Percentiles rank a stretch among this genome's conserved stretches.
phyloP scores from a whole-genome alignment of 164 flowering plant species.

The Hamamelis virginiana region DNA sequence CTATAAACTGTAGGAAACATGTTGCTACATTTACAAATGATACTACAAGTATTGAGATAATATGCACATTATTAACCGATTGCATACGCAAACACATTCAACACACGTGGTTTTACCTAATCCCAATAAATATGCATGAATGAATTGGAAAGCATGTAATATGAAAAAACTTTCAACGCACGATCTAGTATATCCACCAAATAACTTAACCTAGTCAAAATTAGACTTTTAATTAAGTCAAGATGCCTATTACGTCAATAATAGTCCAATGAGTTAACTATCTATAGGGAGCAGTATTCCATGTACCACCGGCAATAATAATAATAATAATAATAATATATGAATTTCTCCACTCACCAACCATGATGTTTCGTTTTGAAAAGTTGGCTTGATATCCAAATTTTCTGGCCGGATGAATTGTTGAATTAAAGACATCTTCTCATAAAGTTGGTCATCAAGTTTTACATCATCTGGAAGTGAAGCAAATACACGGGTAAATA shows the following conservation, averaged over 20 bases:
- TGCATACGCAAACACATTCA: too few species aligned
- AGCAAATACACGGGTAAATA: constrained; percentile 90
- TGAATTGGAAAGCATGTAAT: neutral
- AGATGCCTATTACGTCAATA: neutral
- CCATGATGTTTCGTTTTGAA: constrained; percentile 95
- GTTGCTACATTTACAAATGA: too few species aligned
- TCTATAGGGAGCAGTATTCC: neutral
- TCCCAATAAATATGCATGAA: too few species aligned
- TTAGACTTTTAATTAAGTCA: neutral
- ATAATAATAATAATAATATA: neutral
- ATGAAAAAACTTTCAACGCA: neutral
- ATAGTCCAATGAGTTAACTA: neutral
- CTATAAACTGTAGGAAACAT: too few species aligned
- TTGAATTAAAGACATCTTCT: constrained; percentile 83
- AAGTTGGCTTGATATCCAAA: constrained; percentile 76
- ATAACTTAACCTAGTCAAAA: neutral
- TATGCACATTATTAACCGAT: too few species aligned
- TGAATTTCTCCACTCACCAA: constrained; percentile 54
- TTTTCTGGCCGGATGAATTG: constrained; percentile 88
- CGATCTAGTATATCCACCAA: neutral
- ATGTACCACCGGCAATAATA: neutral
- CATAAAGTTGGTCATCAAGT: constrained; percentile 67
- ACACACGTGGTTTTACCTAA: too few species aligned
- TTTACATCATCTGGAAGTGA: constrained; percentile 81
- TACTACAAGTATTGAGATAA: too few species aligned